A percentile compares a stretch with the other conserved stretches of the same genome.
Conservation (phyloP, 2,329 filamentous ascomycete species). For the Coniochaeta prunicola region DNA sequence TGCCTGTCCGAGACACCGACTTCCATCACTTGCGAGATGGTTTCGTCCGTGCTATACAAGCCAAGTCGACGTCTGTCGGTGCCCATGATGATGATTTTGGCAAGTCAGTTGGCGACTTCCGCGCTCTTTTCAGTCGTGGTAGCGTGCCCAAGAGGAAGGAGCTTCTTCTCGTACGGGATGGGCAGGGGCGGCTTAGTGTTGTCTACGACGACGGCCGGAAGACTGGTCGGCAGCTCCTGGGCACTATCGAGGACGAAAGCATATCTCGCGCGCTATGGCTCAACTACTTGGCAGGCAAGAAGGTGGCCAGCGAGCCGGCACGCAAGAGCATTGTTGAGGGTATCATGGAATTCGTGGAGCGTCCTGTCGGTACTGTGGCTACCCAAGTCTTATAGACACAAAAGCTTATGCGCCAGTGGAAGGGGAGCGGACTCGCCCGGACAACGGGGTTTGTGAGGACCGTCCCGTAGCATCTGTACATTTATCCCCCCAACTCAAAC, state of each 20-base stretch:
- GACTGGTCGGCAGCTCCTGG: constrained; percentile 48
- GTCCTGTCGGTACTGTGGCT: constrained; percentile 81
- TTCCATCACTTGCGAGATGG: constrained; percentile 89
- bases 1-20: constrained; percentile 89
- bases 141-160: constrained; percentile 76
- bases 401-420: background rate
- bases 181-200: constrained; percentile 57
- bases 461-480: background rate
- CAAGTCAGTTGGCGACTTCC: constrained; percentile 67
- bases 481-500: background rate
- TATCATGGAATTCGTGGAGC: constrained; percentile 77
- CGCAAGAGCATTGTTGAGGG: constrained; percentile 79
- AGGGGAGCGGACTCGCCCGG: background rate
- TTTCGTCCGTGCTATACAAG: constrained; percentile 79
- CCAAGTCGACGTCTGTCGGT: constrained; percentile 40
- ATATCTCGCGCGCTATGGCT: constrained; percentile 80
- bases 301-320: constrained; percentile 77
- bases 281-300: constrained; percentile 80
- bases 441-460: background rate
- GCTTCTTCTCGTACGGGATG: constrained; percentile 64
- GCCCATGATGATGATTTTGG: constrained; percentile 71
- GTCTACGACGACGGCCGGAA: constrained; percentile 49
- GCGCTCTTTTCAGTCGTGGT: constrained; percentile 71
- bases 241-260: constrained; percentile 69
- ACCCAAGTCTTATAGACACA: constrained; percentile 57